A percentile compares a stretch with the other conserved stretches of the same genome.
These are phyloP conservation scores for Mycena citricolor DNA, from an alignment of 1,284 basidiomycete species.

Conservation along the genomic window DNA sequence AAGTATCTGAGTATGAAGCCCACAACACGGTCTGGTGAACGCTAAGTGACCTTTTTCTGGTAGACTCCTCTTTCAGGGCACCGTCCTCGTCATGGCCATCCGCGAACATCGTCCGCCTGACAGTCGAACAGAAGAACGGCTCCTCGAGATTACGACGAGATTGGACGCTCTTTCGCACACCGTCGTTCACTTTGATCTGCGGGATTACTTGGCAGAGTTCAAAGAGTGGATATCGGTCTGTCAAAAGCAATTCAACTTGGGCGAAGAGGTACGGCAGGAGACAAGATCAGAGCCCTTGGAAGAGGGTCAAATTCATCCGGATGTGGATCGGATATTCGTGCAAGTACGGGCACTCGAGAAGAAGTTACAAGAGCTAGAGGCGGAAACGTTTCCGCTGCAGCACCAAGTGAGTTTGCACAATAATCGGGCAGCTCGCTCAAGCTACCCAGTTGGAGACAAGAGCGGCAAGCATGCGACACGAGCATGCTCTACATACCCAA, in stretches of 20 bases:
- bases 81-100: constrained; percentile 5
- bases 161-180: constrained; percentile 11
- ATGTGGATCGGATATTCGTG: not conserved
- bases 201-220: constrained; percentile 1
- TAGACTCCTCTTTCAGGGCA: constrained; percentile 7
- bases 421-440: too few relatives aligned
- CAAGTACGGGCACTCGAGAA: not conserved
- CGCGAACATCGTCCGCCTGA: too few relatives aligned
- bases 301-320: constrained; percentile 15
- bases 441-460: constrained; percentile 7
- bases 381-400: too few relatives aligned
- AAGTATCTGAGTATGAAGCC: too few relatives aligned
- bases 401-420: too few relatives aligned
- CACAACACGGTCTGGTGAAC: too few relatives aligned
- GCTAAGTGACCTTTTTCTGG: too few relatives aligned
- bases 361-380: too few relatives aligned
- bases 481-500: not conserved
- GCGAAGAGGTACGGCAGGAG: constrained; percentile 5
- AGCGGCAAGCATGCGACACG: not conserved
- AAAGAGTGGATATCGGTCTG: constrained; percentile 6
- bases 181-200: not conserved
- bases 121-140: too few relatives aligned
- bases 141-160: not conserved
- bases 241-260: constrained; percentile 4
- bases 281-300: constrained; percentile 9